Base-by-base conservation (phyloP, 2,329 filamentous ascomycete genomes). In the Gnomoniopsis sp. region DNA sequence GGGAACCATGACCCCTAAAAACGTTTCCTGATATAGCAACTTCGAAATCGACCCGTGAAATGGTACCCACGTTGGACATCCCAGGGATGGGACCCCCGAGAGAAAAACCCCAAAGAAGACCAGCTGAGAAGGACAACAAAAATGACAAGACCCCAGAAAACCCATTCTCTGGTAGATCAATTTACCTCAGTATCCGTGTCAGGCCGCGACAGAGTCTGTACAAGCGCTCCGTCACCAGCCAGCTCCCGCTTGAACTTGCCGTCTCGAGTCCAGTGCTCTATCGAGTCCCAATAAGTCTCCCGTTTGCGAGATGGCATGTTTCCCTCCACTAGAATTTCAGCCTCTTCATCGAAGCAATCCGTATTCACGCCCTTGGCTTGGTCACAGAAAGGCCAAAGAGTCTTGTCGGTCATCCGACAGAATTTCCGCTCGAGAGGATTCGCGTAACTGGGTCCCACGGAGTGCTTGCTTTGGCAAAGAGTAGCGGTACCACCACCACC, bases 331-430 rank as follows among this genome's bases (percentile, higher is more conserved):
- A 51, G 26, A 3, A 57, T 26, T 34, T 57, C 48, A 6, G 54
- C 36, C 22, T 57, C 54, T 15, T 26, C 38, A 15, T 57, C 48
- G 15, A 51, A 57, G 26, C 54, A 57, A 22, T 44, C 14, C 22
- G 26, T 4, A 1, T 6, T 26, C 7, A 57, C 15, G 22, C 23
- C 54, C 7, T 19, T 49, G 11, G 6, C 34, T 11, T 15, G 30
- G 15, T 51, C 54, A n/a, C 54, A 57, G 23, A 57, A 57, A n/a
- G 54, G 54, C 54, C 47, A 51, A 15, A 57, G 21, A 23, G 54
- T 57, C 48, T 46, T 51, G 38, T 57, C 54, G 3, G 23, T 51
- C 54, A 57, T 57, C n/a, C 48, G 54, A 30, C 54, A 57, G 48
- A 44, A 57, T 0, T 8, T 4, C 6, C 54, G 38, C 36, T 57